Evolutionary conservation across 495 filamentous ascomycete species (phyloP).

Genomic region (Penicillium salamii): DNA sequence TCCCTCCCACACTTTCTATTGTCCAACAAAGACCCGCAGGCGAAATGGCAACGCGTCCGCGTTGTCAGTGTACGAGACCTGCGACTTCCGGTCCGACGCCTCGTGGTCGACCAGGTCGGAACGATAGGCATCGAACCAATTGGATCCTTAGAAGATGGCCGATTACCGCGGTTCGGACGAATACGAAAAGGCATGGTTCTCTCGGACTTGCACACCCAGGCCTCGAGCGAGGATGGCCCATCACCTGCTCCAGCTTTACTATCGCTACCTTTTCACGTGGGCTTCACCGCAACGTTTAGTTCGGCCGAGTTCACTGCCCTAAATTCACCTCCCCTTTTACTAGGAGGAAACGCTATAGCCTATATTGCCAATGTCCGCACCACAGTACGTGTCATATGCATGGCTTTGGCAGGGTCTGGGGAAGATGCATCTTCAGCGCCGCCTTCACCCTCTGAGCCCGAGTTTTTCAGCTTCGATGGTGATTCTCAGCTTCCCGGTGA

Average conservation of each 20-base stretch:
- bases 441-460: constrained; percentile 40
- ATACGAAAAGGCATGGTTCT: constrained; percentile 86
- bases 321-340: constrained; percentile 42
- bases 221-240: constrained; percentile 34
- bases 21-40: constrained; percentile 30
- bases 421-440: constrained; percentile 31
- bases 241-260: constrained; percentile 8
- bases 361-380: constrained; percentile 88
- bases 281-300: constrained; percentile 48
- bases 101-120: constrained; percentile 81
- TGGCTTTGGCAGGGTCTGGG: constrained; percentile 34
- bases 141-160: constrained; percentile 20
- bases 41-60: constrained; percentile 70
- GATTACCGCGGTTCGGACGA: constrained; percentile 34
- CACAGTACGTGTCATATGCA: constrained; percentile 64
- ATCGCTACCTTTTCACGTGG: constrained; percentile 42
- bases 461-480: constrained; percentile 65
- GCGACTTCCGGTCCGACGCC: constrained; percentile 73
- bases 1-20: constrained; percentile 28
- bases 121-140: constrained; percentile 77
- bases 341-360: constrained; percentile 67
- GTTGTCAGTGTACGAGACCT: constrained; percentile 87
- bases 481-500: constrained; percentile 40
- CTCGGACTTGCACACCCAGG: constrained; percentile 51
- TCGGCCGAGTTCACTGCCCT: constrained; percentile 38